These are phyloP conservation scores for Xanthoconium stramineum DNA, from an alignment of 768 basidiomycete species.

Conservation along the genomic window DNA sequence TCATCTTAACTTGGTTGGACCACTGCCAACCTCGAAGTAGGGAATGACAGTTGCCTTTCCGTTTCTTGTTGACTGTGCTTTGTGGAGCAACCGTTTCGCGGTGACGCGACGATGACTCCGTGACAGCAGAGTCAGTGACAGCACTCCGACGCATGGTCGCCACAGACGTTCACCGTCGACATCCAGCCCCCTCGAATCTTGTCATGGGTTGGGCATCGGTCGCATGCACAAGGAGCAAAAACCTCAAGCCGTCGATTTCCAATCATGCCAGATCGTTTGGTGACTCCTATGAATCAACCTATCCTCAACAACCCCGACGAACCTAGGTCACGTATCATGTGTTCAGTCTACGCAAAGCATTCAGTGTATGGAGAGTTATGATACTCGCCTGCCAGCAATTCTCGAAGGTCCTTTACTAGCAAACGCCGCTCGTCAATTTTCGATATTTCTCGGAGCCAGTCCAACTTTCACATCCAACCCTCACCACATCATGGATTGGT, in stretches of 20 bases:
- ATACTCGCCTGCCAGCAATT: conserved; percentile 8
- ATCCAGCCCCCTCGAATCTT: neutral
- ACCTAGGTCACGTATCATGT: neutral
- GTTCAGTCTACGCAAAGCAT: neutral
- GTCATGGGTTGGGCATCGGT: no score
- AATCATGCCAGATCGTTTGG: neutral
- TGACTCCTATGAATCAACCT: neutral
- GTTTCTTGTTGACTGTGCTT: neutral
- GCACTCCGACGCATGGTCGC: neutral
- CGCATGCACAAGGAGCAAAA: no score
- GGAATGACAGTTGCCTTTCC: neutral
- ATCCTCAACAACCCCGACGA: neutral
- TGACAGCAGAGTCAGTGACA: neutral
- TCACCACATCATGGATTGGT: no score
- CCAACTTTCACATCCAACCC: no score
- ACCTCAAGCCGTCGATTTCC: neutral
- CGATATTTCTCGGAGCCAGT: neutral
- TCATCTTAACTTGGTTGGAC: neutral
- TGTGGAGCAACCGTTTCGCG: neutral
- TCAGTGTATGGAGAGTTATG: neutral
- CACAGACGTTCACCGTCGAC: neutral
- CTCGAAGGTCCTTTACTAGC: neutral
- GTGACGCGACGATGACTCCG: no score
- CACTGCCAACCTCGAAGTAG: no score
- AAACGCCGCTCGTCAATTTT: conserved; percentile 6